phyloP scores from a whole-genome alignment of 1,284 basidiomycete species.

The Fereydounia khargensis region DNA sequence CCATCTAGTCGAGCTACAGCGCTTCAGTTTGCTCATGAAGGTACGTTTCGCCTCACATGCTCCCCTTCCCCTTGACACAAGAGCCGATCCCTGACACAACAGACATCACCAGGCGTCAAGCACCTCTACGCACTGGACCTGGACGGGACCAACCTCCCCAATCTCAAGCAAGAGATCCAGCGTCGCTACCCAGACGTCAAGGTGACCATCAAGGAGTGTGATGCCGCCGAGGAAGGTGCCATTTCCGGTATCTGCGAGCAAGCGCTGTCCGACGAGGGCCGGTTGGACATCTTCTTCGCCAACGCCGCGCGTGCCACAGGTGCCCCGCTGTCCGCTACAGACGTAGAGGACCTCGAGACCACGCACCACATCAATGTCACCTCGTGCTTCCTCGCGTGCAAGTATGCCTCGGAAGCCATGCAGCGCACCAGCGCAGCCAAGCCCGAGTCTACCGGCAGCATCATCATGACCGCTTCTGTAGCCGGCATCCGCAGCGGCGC shows the following conservation, averaged over 20 bases:
- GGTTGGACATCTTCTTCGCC: constrained; percentile 88
- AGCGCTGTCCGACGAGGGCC: constrained; percentile 75
- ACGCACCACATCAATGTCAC: constrained; percentile 77
- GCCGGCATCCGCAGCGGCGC: constrained; percentile 83
- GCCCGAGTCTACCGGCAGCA: constrained; percentile 70
- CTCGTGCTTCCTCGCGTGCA: constrained; percentile 88
- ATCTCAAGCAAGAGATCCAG: constrained; percentile 70
- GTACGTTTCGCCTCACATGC: constrained; percentile 8
- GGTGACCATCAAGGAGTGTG: constrained; percentile 63
- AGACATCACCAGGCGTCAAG: constrained; percentile 66
- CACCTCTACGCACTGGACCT: constrained; percentile 84
- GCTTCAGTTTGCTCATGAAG: constrained; percentile 39
- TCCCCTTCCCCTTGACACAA: constrained; percentile 1
- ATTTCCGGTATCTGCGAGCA: constrained; percentile 70
- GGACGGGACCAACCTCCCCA: constrained; percentile 68
- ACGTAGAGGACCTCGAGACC: constrained; percentile 70
- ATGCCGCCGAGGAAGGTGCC: constrained; percentile 76
- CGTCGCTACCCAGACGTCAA: constrained; percentile 74
- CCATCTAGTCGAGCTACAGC: constrained; percentile 34
- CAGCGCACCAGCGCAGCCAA: constrained; percentile 65
- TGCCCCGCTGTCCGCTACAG: constrained; percentile 64
- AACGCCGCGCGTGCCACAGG: constrained; percentile 65
- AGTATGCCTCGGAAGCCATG: constrained; percentile 81
- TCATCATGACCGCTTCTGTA: constrained; percentile 89
- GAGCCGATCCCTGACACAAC: too few relatives aligned